Conservation (phyloP, 2,329 filamentous ascomycete genomes). For the Lasiodiplodia gonubiensis region DNA sequence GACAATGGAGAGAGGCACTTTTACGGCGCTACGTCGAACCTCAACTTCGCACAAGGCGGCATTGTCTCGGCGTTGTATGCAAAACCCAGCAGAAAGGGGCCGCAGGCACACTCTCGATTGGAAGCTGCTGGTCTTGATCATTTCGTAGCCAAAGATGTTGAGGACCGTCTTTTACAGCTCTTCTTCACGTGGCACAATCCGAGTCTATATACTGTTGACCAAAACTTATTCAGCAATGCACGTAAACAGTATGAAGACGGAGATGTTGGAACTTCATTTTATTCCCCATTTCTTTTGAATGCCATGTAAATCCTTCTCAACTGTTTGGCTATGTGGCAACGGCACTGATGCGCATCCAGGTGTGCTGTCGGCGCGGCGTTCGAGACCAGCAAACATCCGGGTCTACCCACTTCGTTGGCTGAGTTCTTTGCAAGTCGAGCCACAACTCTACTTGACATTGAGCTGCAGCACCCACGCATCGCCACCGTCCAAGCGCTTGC, state of each 20-base stretch:
- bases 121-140: slow-evolving; percentile 7
- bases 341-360: neutral
- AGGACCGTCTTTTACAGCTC: slow-evolving; percentile 12
- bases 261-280: neutral
- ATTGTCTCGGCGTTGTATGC: neutral
- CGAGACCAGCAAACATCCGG: neutral
- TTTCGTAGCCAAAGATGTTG: neutral
- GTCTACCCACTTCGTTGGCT: slow-evolving; percentile 27
- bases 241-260: neutral
- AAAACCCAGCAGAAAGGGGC: neutral
- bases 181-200: slow-evolving; percentile 21
- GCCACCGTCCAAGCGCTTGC: slow-evolving; percentile 36
- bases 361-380: slow-evolving; percentile 10
- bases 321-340: too few species aligned
- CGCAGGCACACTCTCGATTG: neutral
- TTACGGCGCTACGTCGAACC: slow-evolving; percentile 10
- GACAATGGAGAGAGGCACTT: slow-evolving; percentile 10
- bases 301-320: neutral
- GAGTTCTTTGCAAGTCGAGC: slow-evolving; percentile 35
- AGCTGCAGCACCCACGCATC: slow-evolving; percentile 35
- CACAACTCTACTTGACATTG: slow-evolving; percentile 35
- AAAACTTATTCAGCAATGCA: neutral
- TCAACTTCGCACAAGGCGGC: neutral
- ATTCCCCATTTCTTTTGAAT: neutral
- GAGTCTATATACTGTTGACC: slow-evolving; percentile 1